Percentiles rank a stretch among this genome's conserved stretches.
Evolutionary conservation across 1,284 basidiomycete species (phyloP).

Genomic region (Leccinum pallidistipes): DNA sequence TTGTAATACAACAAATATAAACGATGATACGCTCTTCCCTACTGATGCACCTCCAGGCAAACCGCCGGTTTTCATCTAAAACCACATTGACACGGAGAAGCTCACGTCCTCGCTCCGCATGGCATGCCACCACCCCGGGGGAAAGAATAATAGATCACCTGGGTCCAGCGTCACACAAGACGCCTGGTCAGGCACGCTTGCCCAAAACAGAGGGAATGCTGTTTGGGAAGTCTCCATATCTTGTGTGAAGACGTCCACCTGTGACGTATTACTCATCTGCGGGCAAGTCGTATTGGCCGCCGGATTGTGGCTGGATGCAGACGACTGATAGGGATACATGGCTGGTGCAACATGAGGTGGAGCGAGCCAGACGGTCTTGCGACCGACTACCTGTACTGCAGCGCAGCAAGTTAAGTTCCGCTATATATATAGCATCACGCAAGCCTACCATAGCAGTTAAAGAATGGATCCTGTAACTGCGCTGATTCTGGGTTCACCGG

Average conservation of each 20-base stretch:
- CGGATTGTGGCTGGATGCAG: constrained; percentile 33
- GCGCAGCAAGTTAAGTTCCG: constrained; percentile 10
- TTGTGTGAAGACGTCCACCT: constrained; percentile 56
- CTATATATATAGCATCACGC: constrained; percentile 6
- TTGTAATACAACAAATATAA: constrained; percentile 7
- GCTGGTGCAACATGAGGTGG: constrained; percentile 50
- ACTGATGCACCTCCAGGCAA: constrained; percentile 21
- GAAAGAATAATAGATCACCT: constrained; percentile 86
- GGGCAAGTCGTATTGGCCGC: constrained; percentile 41
- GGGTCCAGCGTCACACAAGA: constrained; percentile 66
- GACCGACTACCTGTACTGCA: constrained; percentile 83
- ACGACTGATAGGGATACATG: constrained; percentile 29
- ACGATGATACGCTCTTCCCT: constrained; percentile 7
- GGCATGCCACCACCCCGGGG: constrained; percentile 92
- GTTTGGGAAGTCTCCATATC: constrained; percentile 23
- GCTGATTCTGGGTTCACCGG: constrained; percentile 3
- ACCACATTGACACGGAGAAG: constrained; percentile 83
- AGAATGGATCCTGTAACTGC: constrained; percentile 80
- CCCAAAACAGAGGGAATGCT: constrained; percentile 51
- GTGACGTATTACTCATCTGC: constrained; percentile 66
- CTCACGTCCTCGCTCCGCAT: constrained; percentile 80
- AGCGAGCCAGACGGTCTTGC: constrained; percentile 92
- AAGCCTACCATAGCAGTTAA: constrained; percentile 80
- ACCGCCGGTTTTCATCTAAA: constrained; percentile 44
- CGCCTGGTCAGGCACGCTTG: constrained; percentile 63